Evolutionary conservation across 2,329 filamentous ascomycete genomes (phyloP).

Genomic region (Bipolaris gigantea): DNA sequence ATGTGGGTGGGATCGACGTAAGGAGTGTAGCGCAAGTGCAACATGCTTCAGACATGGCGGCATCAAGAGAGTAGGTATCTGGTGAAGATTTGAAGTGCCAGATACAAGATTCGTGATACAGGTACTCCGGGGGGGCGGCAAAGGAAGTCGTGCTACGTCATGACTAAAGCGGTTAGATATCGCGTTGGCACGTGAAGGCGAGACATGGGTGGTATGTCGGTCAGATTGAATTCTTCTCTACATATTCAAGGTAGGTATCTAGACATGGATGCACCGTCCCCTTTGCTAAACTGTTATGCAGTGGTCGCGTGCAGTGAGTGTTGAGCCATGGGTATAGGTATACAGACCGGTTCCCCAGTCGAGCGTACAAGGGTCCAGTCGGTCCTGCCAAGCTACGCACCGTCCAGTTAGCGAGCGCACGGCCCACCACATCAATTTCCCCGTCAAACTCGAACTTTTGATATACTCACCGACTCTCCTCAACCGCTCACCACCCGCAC

Average conservation of each 20-base stretch:
- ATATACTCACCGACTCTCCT: slow-evolving; percentile 16
- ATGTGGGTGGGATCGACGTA: slow-evolving; percentile 55
- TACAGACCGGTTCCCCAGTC: background rate
- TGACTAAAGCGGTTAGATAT: slow-evolving; percentile 34
- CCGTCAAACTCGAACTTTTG: slow-evolving; percentile 31
- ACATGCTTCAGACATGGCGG: slow-evolving; percentile 55
- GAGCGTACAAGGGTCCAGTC: slow-evolving; percentile 8
- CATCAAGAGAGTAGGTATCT: background rate
- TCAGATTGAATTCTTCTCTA: background rate
- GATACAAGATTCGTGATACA: slow-evolving; percentile 1
- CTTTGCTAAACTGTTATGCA: background rate
- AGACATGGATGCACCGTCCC: background rate
- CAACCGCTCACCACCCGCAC: slow-evolving; percentile 29
- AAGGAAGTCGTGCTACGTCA: slow-evolving; percentile 35
- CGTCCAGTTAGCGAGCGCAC: slow-evolving; percentile 24
- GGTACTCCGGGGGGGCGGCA: slow-evolving; percentile 14
- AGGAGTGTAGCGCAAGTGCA: slow-evolving; percentile 71
- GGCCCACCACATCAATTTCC: slow-evolving; percentile 25
- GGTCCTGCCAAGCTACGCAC: slow-evolving; percentile 15
- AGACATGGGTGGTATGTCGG: background rate
- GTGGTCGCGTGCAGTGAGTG: background rate
- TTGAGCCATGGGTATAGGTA: slow-evolving; percentile 3
- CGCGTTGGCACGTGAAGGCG: slow-evolving; percentile 29
- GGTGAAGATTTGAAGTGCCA: background rate
- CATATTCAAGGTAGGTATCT: background rate